Evolutionary conservation across 106 monocot species (phyloP), one percentile per base, ranked within the genome.

Genomic region (Posidonia australis): DNA sequence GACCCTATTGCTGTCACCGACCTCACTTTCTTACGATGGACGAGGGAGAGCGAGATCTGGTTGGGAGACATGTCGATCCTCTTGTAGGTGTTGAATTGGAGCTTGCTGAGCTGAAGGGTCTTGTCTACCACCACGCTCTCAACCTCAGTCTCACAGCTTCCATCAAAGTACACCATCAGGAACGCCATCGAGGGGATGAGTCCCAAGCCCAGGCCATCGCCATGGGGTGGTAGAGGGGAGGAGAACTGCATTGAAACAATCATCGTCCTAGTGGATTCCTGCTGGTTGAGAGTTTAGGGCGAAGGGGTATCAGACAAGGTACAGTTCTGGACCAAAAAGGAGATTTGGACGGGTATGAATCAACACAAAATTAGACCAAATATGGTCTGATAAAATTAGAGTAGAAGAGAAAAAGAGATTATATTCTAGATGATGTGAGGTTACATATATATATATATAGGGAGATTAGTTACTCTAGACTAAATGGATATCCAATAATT

Each of bases 21-120:
- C 36, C 36, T n/a, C n/a, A 11, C 54, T 61, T 51, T 62, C 51
- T 17, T 16, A 1, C 12, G 30, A 1, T 27, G 71, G 19, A 62
- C 47, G 62, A 71, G 71, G 21, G 31, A 62, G 47, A 71, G 49
- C 9, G 62, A 46, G 62, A 71, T 71, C 71, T 71, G 71, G 41
- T 62, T 18, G 26, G 60, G 61, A 13, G 30, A 14, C 10, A 52
- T 41, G 46, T 61, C 71, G 51, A 71, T 59, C 60, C 10, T 47
- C 12, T 52, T 44, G 48, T 31, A 2, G 7, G 51, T 49, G 1
- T 20, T 17, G 21, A 44, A 28, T 13, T 32, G 30, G 20, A 71
- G 49, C 62, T 18, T 48, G 12, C 32, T 28, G 71, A 71, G 62
- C 22, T 11, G 45, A 23, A 36, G 10, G 5, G 47, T 22, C 26